Base-by-base conservation (phyloP, 2,329 filamentous ascomycete genomes). In the Knoxdaviesia capensis region DNA sequence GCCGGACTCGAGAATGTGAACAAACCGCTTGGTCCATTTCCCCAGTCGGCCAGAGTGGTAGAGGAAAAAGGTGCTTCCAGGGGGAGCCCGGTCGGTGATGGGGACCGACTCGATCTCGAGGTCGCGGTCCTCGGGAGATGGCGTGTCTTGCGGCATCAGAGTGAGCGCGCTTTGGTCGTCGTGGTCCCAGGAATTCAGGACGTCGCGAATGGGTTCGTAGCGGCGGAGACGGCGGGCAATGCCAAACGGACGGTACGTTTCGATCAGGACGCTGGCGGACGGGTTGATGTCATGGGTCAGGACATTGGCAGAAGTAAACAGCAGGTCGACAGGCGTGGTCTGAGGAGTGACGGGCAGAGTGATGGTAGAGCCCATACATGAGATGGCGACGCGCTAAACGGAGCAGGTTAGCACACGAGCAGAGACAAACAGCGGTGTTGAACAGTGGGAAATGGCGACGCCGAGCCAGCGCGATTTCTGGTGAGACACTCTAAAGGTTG, bases 151-250 rank as follows among this genome's bases (percentile, higher is more conserved):
- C 43, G 78, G 61, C 28, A 94, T 66, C 11, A 81, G 60, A 32
- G 41, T 34, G 9, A 96, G 64, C 6, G 70, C 66, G 52, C 93
- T 90, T 50, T 86, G 78, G 3, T 69, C 65, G 55, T 94, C 86
- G 37, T 69, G 66, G 46, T 93, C 83, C 88, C 88, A 96, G 0
- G 86, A 92, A 56, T 93, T 92, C 69, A 94, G 72, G 28, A 94
- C 73, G 52, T 94, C 84, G 45, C 84, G 74, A 32, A 96, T 71
- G 47, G 74, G 75, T 60, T 96, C 88, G 54, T 94, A 94, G 35
- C 76, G 77, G 36, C 88, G 79, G 30, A 96, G 61, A 1, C 82
- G 80, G 35, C 88, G 75, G 56, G 92, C 82, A 2, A 96, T 66
- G 31, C 84, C 84, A 1, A 90, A 68, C 38, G 76, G 69, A 20